phyloP scores from a whole-genome alignment of 2,329 filamentous ascomycete genomes.

The Alternaria consortialis region DNA sequence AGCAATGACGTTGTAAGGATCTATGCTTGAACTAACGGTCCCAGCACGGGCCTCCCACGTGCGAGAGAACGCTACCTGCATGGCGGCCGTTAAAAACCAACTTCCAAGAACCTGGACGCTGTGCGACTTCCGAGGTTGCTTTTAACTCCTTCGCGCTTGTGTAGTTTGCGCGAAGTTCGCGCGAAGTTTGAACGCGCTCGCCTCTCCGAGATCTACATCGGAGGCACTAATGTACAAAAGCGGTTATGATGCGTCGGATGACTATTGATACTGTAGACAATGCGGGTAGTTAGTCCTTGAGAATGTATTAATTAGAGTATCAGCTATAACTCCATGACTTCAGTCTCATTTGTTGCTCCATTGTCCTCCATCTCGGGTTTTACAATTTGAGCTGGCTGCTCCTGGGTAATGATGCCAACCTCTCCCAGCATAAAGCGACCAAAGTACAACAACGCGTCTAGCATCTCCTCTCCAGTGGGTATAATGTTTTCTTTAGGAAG shows the following conservation, averaged over 20 bases:
- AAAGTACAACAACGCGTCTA: conserved; percentile 83
- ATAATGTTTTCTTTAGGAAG: conserved; percentile 87
- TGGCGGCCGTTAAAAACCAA: conserved; percentile 16
- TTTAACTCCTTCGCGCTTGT: background rate
- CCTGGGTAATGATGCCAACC: conserved; percentile 40
- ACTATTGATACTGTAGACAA: background rate
- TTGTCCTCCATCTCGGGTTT: background rate
- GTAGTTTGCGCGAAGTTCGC: background rate
- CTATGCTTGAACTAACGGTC: conserved; percentile 15
- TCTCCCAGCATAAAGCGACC: conserved; percentile 75
- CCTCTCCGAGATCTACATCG: background rate
- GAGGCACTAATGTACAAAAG: background rate
- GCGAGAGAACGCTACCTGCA: conserved; percentile 15
- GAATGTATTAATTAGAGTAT: background rate
- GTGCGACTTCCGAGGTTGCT: conserved; percentile 2
- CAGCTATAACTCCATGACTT: conserved; percentile 14
- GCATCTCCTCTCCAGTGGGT: conserved; percentile 86
- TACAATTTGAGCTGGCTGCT: background rate
- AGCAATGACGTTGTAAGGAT: conserved; percentile 25
- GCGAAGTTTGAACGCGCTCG: background rate
- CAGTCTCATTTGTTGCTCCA: background rate
- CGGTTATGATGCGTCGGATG: background rate
- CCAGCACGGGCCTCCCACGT: conserved; percentile 18
- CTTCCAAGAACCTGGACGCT: conserved; percentile 2
- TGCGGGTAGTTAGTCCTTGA: background rate